Base-by-base conservation (phyloP, 2,329 filamentous ascomycete genomes). In the Stemphylium lycopersici region DNA sequence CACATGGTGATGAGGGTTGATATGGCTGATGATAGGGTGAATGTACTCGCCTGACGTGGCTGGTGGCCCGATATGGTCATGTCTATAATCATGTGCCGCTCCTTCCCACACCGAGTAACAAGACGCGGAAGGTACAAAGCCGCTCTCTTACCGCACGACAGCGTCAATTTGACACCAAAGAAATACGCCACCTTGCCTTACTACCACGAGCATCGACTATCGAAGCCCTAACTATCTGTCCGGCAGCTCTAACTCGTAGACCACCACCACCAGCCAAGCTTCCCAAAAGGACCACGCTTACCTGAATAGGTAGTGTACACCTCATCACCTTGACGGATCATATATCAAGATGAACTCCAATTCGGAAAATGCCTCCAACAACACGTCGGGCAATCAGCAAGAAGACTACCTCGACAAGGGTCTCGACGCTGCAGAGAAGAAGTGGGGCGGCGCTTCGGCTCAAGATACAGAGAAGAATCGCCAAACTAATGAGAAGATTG, bases 361-460 rank as follows among this genome's bases (percentile, higher is more conserved):
- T 26, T 11, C 46, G 24, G 37, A 22, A 2, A 48, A 48, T 48
- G 46, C 37, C 8, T 47, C 38, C 51, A 50, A 52, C 29, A 18
- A 43, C 26, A 31, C 42, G 16, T 43, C 48, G 20, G 46, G 39
- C 48, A 51, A 41, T n/a, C 45, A 47, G 22, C 38, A 48, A 15
- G 50, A 61, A 42, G 59, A 61, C 43, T 59, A 59, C 38, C 42
- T 56, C 24, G 56, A 61, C 59, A 61, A 61, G 44, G 59, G 56
- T 20, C 56, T 61, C 24, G 59, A 59, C 26, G 38, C 52, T 41
- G 59, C 48, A 24, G 69, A 52, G 77, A 79, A 79, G 71, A 83
- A 81, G 69, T 74, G 73, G 56, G 80, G 81, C 15, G 67, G 68
- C 42, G 50, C 59, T 12, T 41, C 40, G 56, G 69, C 69, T 37